These are phyloP conservation scores for Ilex aquifolium DNA, from an alignment of 257 asterid genomes.

Conservation along the genomic window DNA sequence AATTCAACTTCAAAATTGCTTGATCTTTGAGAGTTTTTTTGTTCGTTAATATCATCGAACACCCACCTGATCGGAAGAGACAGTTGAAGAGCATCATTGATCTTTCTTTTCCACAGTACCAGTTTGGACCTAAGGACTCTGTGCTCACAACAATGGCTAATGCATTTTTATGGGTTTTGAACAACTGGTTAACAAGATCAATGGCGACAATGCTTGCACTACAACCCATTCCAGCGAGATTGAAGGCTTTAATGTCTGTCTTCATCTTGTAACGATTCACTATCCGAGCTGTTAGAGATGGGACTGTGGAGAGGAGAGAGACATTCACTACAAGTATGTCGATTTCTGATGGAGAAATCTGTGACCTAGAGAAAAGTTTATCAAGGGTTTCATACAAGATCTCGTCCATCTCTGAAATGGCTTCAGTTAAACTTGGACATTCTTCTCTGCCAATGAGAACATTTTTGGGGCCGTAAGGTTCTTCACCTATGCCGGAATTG, in stretches of 20 bases:
- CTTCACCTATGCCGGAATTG: constrained; percentile 43
- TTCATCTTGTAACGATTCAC: constrained; percentile 32
- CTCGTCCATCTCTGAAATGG: constrained; percentile 23
- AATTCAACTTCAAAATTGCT: constrained; percentile 21
- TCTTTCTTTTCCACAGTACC: constrained; percentile 35
- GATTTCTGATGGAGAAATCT: constrained; percentile 27
- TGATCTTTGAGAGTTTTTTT: constrained; percentile 7
- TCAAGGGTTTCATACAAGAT: constrained; percentile 22
- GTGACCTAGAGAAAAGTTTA: constrained; percentile 16
- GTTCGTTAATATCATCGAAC: constrained; percentile 34
- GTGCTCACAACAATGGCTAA: constrained; percentile 29
- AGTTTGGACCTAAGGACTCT: constrained; percentile 24
- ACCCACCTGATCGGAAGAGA: constrained; percentile 35
- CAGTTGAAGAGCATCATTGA: constrained; percentile 36
- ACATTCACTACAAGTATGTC: constrained; percentile 36
- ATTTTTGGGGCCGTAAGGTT: constrained; percentile 22
- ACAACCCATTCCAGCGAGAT: constrained; percentile 42
- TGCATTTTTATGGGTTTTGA: constrained; percentile 14
- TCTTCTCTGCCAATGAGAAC: constrained; percentile 2
- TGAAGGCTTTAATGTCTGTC: constrained; percentile 22
- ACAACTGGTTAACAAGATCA: constrained; percentile 23
- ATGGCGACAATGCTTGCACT: constrained; percentile 33
- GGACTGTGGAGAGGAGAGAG: constrained; percentile 20
- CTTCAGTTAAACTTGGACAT: constrained; percentile 9
- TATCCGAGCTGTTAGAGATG: constrained; percentile 24